Evolutionary conservation across 306 rosid species (phyloP).

Genomic region (Begonia loranthoides): DNA sequence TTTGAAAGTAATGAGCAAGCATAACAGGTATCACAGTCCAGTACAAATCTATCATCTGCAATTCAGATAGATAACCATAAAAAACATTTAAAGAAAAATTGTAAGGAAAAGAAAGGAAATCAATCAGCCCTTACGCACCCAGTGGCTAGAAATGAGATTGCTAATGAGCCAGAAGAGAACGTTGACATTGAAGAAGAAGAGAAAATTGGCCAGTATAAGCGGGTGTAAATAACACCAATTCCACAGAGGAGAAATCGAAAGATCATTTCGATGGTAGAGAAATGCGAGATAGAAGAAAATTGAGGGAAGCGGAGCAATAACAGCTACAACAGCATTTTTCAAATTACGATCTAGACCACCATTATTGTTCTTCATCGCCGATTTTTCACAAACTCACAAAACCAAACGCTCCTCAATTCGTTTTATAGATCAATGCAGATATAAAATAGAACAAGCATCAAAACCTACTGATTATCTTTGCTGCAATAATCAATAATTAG

Average conservation of each 20-base stretch:
- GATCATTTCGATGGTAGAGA: slow-evolving; percentile 21
- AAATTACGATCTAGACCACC: slow-evolving; percentile 18
- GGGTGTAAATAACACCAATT: slow-evolving; percentile 80
- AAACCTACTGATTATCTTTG: no score
- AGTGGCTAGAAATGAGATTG: slow-evolving; percentile 47
- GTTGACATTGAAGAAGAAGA: slow-evolving; percentile 73
- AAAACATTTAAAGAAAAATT: background rate
- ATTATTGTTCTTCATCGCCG: background rate
- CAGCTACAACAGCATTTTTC: slow-evolving; percentile 48
- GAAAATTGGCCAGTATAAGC: slow-evolving; percentile 35
- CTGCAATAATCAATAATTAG: no score
- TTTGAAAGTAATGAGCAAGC: slow-evolving; percentile 57
- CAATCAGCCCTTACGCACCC: slow-evolving; percentile 28
- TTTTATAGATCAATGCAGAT: no score
- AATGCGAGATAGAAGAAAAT: slow-evolving; percentile 49
- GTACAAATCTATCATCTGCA: slow-evolving; percentile 82
- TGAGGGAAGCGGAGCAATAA: slow-evolving; percentile 66
- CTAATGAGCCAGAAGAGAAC: slow-evolving; percentile 72
- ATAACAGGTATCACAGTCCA: slow-evolving; percentile 89
- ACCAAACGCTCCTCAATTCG: no score
- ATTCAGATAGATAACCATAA: slow-evolving; percentile 4
- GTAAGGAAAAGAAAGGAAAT: background rate
- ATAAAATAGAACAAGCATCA: no score
- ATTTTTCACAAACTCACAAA: no score
- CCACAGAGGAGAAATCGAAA: slow-evolving; percentile 32